Evolutionary conservation across 768 basidiomycete species (phyloP).

Genomic region (Termitomyces sp.): DNA sequence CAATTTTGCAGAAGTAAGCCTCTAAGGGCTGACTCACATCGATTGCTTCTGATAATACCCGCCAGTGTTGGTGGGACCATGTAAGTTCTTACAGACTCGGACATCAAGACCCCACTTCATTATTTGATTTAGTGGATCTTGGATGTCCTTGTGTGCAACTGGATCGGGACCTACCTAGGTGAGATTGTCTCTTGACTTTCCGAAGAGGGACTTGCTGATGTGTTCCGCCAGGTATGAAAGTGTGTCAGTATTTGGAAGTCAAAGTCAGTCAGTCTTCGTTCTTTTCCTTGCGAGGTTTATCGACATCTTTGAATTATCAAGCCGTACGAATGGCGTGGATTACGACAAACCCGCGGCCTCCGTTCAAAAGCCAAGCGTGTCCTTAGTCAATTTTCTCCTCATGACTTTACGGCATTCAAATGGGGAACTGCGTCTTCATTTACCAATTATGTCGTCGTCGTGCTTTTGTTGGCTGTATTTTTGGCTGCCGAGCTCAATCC

Average conservation of each 20-base stretch:
- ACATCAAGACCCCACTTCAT: slow-evolving; percentile 6
- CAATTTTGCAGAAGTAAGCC: slow-evolving; percentile 78
- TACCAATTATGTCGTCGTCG: slow-evolving; percentile 69
- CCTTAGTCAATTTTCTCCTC: slow-evolving; percentile 79
- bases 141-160: slow-evolving; percentile 84
- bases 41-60: slow-evolving; percentile 12
- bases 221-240: slow-evolving; percentile 65
- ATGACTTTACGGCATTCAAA: slow-evolving; percentile 84
- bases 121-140: slow-evolving; percentile 63
- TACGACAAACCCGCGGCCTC: slow-evolving; percentile 71
- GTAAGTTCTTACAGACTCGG: slow-evolving; percentile 35
- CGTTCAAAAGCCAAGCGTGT: slow-evolving; percentile 77
- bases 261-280: slow-evolving; percentile 45
- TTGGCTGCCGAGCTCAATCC: slow-evolving; percentile 83
- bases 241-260: slow-evolving; percentile 83
- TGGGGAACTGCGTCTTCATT: slow-evolving; percentile 80
- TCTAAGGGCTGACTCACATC: slow-evolving; percentile 5
- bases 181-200: slow-evolving; percentile 13
- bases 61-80: slow-evolving; percentile 91
- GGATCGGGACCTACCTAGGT: slow-evolving; percentile 84
- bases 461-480: slow-evolving; percentile 71
- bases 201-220: slow-evolving; percentile 2
- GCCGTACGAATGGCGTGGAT: slow-evolving; percentile 85
- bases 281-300: not conserved
- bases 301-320: slow-evolving; percentile 22